Evolutionary conservation across 2,329 filamentous ascomycete genomes (phyloP).

Genomic region (Cladosporium colombiae): DNA sequence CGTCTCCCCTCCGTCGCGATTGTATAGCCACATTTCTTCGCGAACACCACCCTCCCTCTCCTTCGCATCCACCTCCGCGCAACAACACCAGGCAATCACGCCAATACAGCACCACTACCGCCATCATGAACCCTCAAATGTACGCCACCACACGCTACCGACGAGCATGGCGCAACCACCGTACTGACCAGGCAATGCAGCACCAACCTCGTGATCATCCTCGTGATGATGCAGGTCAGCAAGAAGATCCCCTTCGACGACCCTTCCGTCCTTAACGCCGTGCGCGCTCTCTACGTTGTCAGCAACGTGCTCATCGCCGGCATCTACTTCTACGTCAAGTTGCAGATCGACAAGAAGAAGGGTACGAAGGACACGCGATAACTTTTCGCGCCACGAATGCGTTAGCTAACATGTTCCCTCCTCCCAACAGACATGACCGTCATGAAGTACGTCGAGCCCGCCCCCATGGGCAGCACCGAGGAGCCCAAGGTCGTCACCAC

Average conservation of each 20-base stretch:
- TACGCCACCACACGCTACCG: slow-evolving; percentile 21
- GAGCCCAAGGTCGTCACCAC: slow-evolving; percentile 96
- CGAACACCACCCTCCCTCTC: neutral
- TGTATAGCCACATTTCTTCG: neutral
- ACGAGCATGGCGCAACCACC: neutral
- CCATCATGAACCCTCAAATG: slow-evolving; percentile 39
- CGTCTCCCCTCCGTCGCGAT: slow-evolving; percentile 4
- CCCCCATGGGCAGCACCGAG: slow-evolving; percentile 88
- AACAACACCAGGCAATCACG: slow-evolving; percentile 15
- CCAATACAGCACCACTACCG: slow-evolving; percentile 5
- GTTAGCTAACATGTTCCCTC: neutral
- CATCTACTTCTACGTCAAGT: slow-evolving; percentile 83
- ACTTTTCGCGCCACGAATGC: neutral
- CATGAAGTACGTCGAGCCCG: slow-evolving; percentile 96
- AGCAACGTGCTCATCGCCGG: slow-evolving; percentile 80
- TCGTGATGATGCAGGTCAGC: slow-evolving; percentile 97
- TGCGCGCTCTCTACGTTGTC: slow-evolving; percentile 65
- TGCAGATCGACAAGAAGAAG: slow-evolving; percentile 93
- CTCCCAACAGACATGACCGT: slow-evolving; percentile 79
- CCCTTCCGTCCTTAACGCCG: slow-evolving; percentile 65
- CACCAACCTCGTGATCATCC: slow-evolving; percentile 90
- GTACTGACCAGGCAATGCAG: slow-evolving; percentile 49
- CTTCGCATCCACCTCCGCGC: neutral
- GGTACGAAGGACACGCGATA: slow-evolving; percentile 58
- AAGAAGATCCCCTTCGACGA: slow-evolving; percentile 96